phyloP scores from a whole-genome alignment of 2,329 filamentous ascomycete genomes.

The Dothiorella sarmentorum region DNA sequence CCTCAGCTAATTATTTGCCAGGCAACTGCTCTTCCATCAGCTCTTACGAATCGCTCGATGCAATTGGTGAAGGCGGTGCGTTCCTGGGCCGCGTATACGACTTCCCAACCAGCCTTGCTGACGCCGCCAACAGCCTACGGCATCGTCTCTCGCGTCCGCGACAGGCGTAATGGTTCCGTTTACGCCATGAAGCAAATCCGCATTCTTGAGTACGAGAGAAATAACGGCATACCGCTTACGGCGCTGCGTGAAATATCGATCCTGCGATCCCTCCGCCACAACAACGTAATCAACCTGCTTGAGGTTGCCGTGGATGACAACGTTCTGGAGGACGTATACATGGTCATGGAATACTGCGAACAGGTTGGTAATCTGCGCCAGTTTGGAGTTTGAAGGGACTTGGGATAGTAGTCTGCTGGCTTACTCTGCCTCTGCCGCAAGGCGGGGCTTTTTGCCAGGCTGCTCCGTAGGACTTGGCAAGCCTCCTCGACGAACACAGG shows the following conservation, averaged over 20 bases:
- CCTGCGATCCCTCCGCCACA: slow-evolving; percentile 33
- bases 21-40: slow-evolving; percentile 33
- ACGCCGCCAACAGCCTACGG: slow-evolving; percentile 4
- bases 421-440: slow-evolving; percentile 29
- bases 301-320: slow-evolving; percentile 34
- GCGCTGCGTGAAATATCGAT: slow-evolving; percentile 38
- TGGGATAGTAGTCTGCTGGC: slow-evolving; percentile 29
- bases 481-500: slow-evolving; percentile 33
- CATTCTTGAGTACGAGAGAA: slow-evolving; percentile 32
- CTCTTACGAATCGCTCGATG: slow-evolving; percentile 34
- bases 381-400: slow-evolving; percentile 19
- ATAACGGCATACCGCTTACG: slow-evolving; percentile 24
- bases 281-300: slow-evolving; percentile 34
- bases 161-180: slow-evolving; percentile 28
- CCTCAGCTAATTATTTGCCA: slow-evolving; percentile 18
- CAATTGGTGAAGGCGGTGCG: slow-evolving; percentile 37
- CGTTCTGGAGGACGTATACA: slow-evolving; percentile 33
- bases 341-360: slow-evolving; percentile 40
- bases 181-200: slow-evolving; percentile 39
- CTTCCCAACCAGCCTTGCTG: too few species aligned
- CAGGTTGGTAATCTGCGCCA: slow-evolving; percentile 25
- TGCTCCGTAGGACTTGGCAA: slow-evolving; percentile 30
- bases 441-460: slow-evolving; percentile 25
- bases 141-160: slow-evolving; percentile 34
- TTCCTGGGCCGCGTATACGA: too few species aligned